Base-by-base conservation (phyloP, 345 rosid species). In the Eutrema japonicum region DNA sequence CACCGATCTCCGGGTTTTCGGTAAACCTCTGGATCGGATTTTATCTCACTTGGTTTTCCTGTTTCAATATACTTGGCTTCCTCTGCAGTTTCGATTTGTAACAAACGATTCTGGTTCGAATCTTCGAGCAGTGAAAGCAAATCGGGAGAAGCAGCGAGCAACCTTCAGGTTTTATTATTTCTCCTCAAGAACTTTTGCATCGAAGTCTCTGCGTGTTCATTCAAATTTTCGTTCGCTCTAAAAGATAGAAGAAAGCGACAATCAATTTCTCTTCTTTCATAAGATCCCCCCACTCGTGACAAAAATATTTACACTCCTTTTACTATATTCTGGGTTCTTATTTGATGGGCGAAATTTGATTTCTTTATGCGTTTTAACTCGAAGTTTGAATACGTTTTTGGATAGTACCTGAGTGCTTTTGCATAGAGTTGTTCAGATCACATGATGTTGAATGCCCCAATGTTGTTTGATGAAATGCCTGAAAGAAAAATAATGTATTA, bases 381-480 rank as follows among this genome's bases (percentile, higher is more conserved):
- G 2, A 30, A 14, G 3, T n/a, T 29, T 29, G 8, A 29, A 46
- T 37, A n/a, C 32, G 13, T 9, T 29, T 58, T 7, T 7, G 26
- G n/a, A 40, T 50, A 70, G 11, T 8, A 3, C 10, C 16, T 8
- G 10, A 42, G 3, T 54, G 3, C 6, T 43, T 16, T 33, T 42
- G n/a, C 54, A 0, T 41, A 6, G 0, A 4, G 5, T 9, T 68
- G 52, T 1, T n/a, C 0, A 27, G 50, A 53, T 9, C 38, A 40
- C 14, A 0, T 4, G 16, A 27, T 27, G 32, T 7, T 59, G 7
- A 41, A 18, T 22, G 79, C 52, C 9, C 35, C 5, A 36, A 53
- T 35, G 79, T 43, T 68, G 79, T 76, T 76, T 70, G 79, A 76
- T 29, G 74, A 62, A 69, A 69, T 76, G 79, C 58, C 74, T 69